phyloP scores from a whole-genome alignment of 2,329 filamentous ascomycete genomes.

The Colletotrichum paranaense region DNA sequence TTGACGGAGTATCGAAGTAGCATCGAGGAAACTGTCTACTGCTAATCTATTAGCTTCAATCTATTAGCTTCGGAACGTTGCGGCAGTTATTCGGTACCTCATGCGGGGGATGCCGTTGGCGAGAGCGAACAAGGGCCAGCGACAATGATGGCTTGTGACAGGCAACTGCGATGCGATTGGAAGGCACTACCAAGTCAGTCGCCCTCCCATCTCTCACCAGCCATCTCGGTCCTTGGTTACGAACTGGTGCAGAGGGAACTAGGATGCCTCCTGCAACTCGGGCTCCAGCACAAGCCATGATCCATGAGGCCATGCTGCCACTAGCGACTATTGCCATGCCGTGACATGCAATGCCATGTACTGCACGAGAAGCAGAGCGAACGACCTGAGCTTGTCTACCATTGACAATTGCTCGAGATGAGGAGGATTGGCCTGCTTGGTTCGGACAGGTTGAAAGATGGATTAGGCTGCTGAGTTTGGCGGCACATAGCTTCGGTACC shows the following conservation, averaged over 20 bases:
- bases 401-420: not conserved
- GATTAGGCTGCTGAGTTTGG: not conserved
- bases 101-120: not conserved
- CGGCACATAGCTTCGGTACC: not conserved
- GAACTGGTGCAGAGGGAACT: constrained; percentile 12
- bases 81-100: not conserved
- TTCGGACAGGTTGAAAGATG: not conserved
- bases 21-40: not conserved
- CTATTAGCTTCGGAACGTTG: not conserved
- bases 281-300: constrained; percentile 18
- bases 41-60: not conserved
- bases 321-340: constrained; percentile 16
- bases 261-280: constrained; percentile 23
- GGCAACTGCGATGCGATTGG: constrained; percentile 2
- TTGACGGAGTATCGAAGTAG: not conserved
- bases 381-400: not conserved
- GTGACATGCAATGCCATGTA: constrained; percentile 5
- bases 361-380: not conserved
- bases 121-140: constrained; percentile 1
- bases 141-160: not conserved
- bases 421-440: not conserved
- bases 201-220: constrained; percentile 9
- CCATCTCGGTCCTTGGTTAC: constrained; percentile 13
- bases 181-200: constrained; percentile 26
- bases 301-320: constrained; percentile 30